These are phyloP conservation scores for Kazachstania kunashirensis DNA, from an alignment of 805 yeast genomes.

Conservation along the genomic window DNA sequence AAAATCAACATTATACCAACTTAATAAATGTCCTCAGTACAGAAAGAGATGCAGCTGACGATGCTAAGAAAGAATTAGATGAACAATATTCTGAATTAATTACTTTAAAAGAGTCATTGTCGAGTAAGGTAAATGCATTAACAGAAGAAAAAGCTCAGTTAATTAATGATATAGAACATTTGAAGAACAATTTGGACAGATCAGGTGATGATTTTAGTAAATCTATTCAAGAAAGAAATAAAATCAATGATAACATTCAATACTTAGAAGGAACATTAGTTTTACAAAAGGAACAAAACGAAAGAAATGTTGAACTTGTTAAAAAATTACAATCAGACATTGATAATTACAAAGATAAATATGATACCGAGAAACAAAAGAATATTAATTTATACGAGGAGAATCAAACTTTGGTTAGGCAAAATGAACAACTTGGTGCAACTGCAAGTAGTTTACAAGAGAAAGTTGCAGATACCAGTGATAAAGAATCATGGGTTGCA, in stretches of 20 bases:
- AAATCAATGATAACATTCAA: constrained; percentile 13
- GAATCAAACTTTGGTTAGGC: constrained; percentile 50
- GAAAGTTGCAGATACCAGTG: constrained; percentile 41
- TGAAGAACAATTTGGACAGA: constrained; percentile 26
- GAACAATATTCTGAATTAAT: constrained; percentile 37
- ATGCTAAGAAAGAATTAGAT: constrained; percentile 38
- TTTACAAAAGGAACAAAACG: constrained; percentile 25
- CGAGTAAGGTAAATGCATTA: constrained; percentile 51
- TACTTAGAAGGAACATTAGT: constrained; percentile 25
- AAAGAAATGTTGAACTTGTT: constrained; percentile 30
- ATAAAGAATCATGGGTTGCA: constrained; percentile 48
- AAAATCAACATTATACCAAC: constrained; percentile 35
- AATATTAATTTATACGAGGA: constrained; percentile 54
- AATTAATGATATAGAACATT: constrained; percentile 39
- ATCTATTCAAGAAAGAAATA: constrained; percentile 16
- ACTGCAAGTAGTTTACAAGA: constrained; percentile 40
- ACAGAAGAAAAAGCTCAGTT: constrained; percentile 54
- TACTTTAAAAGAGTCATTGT: constrained; percentile 47
- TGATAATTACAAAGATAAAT: constrained; percentile 24
- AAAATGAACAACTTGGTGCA: constrained; percentile 40
- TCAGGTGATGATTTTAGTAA: constrained; percentile 10
- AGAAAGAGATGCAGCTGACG: constrained; percentile 35
- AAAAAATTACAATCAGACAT: constrained; percentile 29
- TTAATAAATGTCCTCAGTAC: constrained; percentile 34
- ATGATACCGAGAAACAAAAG: constrained; percentile 41